Evolutionary conservation across 345 rosid genomes (phyloP).

Genomic region (Murraya paniculata): DNA sequence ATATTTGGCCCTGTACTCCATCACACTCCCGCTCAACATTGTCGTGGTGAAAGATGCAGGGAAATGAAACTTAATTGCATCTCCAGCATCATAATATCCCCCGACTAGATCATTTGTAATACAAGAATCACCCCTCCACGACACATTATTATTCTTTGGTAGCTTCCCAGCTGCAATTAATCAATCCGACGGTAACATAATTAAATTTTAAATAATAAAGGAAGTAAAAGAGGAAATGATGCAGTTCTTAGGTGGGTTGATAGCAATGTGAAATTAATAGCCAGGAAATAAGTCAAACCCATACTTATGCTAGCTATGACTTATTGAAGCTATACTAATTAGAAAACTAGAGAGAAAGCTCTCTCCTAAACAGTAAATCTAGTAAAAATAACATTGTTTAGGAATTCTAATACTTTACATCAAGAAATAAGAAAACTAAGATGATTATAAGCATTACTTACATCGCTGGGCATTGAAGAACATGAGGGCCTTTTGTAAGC

Average conservation of each 20-base stretch:
- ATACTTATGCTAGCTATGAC: too few relatives aligned
- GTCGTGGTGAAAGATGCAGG: slow-evolving; percentile 89
- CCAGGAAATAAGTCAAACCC: background rate
- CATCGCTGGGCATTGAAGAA: slow-evolving; percentile 96
- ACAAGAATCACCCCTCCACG: slow-evolving; percentile 87
- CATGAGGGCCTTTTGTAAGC: slow-evolving; percentile 84
- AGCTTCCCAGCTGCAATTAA: slow-evolving; percentile 71
- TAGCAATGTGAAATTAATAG: background rate
- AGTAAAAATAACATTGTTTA: too few relatives aligned
- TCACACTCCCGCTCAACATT: slow-evolving; percentile 96
- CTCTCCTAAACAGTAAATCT: too few relatives aligned
- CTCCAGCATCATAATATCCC: slow-evolving; percentile 96
- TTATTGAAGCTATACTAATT: too few relatives aligned
- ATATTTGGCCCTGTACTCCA: slow-evolving; percentile 85
- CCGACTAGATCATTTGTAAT: slow-evolving; percentile 60
- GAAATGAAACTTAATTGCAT: slow-evolving; percentile 89
- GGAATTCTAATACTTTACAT: too few relatives aligned
- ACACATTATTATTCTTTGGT: slow-evolving; percentile 80
- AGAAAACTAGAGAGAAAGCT: too few relatives aligned
- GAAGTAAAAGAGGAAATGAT: background rate
- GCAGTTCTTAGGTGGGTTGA: background rate
- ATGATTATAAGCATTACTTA: slow-evolving; percentile 17
- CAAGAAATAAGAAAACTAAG: background rate
- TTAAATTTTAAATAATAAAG: background rate
- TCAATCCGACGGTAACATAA: background rate